Conservation (phyloP, 176 grass and related monocot species). For the Phyllostachys edulis region DNA sequence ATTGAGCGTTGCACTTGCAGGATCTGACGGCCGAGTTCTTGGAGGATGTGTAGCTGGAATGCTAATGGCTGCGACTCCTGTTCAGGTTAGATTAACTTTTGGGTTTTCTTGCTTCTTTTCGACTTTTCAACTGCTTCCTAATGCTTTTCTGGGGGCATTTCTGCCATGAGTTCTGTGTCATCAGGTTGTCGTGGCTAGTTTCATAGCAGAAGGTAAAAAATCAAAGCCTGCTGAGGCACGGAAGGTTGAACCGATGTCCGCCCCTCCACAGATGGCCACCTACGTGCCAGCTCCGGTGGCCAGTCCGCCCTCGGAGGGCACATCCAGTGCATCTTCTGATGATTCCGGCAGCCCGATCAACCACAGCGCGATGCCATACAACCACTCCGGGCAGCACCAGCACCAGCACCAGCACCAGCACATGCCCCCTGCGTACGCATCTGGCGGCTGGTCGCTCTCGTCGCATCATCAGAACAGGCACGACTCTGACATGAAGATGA, state of each 20-base stretch:
- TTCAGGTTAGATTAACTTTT: conserved; percentile 53
- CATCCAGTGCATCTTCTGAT: conserved; percentile 67
- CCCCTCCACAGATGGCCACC: conserved; percentile 58
- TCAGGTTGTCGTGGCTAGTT: conserved; percentile 94
- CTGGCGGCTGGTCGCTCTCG: conserved; percentile 63
- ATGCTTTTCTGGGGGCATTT: background rate
- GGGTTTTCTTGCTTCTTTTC: background rate
- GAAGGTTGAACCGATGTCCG: conserved; percentile 63
- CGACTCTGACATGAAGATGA: conserved; percentile 87
- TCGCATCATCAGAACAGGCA: conserved; percentile 74
- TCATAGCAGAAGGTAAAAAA: conserved; percentile 89
- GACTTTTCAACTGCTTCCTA: background rate
- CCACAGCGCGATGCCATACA: conserved; percentile 50
- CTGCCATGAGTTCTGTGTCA: background rate
- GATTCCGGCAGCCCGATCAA: conserved; percentile 76
- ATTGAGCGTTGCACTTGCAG: conserved; percentile 85
- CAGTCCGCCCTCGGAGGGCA: conserved; percentile 67
- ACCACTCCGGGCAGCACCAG: conserved; percentile 57
- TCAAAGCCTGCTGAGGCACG: conserved; percentile 65
- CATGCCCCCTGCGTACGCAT: conserved; percentile 58
- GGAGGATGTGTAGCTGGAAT: conserved; percentile 95
- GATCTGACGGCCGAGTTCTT: conserved; percentile 93
- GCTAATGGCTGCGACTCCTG: conserved; percentile 83
- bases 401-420: conserved; percentile 54
- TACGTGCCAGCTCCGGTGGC: conserved; percentile 55